These are phyloP conservation scores for Hypoxylon trugodes DNA, from an alignment of 495 filamentous ascomycete species.

Conservation along the genomic window DNA sequence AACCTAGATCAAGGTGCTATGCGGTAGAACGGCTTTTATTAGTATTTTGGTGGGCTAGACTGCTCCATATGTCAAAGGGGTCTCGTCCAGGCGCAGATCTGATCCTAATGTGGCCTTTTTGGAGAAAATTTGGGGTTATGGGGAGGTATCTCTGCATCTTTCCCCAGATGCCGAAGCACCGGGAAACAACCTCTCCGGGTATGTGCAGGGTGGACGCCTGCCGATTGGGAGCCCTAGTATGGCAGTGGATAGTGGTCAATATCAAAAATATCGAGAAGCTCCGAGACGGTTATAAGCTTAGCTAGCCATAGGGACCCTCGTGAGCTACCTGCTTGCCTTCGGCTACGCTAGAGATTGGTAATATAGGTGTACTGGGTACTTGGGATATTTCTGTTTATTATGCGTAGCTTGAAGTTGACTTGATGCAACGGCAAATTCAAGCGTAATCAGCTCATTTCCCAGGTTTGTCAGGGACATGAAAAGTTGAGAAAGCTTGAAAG, in stretches of 20 bases:
- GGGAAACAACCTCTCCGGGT: constrained; percentile 34
- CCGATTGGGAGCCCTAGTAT: constrained; percentile 34
- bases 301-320: background rate
- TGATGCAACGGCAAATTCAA: background rate
- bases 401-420: background rate
- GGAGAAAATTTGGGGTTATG: constrained; percentile 39
- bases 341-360: constrained; percentile 18
- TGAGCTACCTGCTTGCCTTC: constrained; percentile 7
- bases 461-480: background rate
- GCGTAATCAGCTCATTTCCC: background rate
- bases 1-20: constrained; percentile 38
- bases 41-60: constrained; percentile 29
- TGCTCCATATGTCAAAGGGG: constrained; percentile 33
- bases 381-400: constrained; percentile 4
- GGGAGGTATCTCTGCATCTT: constrained; percentile 24
- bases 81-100: constrained; percentile 30
- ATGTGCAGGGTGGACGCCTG: constrained; percentile 32
- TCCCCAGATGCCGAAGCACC: constrained; percentile 42
- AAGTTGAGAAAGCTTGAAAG: background rate
- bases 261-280: constrained; percentile 22
- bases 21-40: constrained; percentile 39
- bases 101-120: constrained; percentile 32
- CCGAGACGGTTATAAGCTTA: constrained; percentile 9
- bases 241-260: constrained; percentile 17
- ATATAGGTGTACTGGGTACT: constrained; percentile 4